Base-by-base conservation (phyloP, 257 asterid species). In the Primulina eburnea region DNA sequence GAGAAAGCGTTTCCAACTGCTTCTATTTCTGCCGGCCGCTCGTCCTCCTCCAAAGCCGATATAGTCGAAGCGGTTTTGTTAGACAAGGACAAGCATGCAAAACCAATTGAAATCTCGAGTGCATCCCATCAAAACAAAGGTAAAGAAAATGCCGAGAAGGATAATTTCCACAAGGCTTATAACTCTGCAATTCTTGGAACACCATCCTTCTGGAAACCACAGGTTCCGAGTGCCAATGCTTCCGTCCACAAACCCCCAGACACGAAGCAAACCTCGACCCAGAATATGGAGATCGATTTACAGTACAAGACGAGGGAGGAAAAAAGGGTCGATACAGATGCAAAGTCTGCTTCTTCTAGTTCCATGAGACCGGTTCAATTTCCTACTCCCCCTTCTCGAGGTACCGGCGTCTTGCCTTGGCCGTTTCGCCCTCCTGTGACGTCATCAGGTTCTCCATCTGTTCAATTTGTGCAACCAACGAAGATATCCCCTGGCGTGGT, bases 1-100 rank as follows among this genome's bases (percentile, higher is more conserved):
- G 99, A 93, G 79, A 93, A 93, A 80, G 99, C 99, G 53, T 93
- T 93, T 69, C 97, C 97, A 4, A 83, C 90, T 4, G 97, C 96
- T 40, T 73, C 95, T 16, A 82, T 90, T 64, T 70, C 97, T 63
- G 81, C 92, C 0, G 92, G 95, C 8, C 94, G 96, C 50, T 64
- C 82, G 21, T 78, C 82, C 12, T 78, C 82, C 12, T 74, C 88
- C 68, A 84, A 82, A 83, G 73, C 70, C 50, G 96, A 93, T 76
- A 65, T 78, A 59, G 77, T 80, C 62, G 97, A 90, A 71, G 87
- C 76, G n/a, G 24, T 77, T 59, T 70, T 84, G 21, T 55, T 69
- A 10, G 94, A 87, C 47, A 75, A 78, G 65, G 86, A 87, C 70
- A 86, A 76, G 77, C 79, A 56, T 60, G 0, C 57, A 9, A 85